Evolutionary conservation across 805 yeast genomes (phyloP).

Genomic region (Komagataella pseudopastoris): DNA sequence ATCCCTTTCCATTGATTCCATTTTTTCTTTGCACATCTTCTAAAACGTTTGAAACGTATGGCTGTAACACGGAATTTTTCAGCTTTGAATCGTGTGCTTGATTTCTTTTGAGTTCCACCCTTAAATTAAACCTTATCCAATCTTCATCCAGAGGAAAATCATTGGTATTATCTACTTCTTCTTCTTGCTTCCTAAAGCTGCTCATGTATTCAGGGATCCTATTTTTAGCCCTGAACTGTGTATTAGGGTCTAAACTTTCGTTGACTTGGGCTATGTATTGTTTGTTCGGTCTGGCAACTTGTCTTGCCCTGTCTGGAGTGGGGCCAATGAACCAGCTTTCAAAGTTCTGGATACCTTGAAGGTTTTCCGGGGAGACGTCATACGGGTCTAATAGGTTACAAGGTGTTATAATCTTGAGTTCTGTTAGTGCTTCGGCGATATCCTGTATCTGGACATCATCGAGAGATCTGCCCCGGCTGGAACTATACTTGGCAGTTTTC

Average conservation of each 20-base stretch:
- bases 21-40: conserved; percentile 7
- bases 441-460: conserved; percentile 45
- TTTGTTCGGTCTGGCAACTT: conserved; percentile 17
- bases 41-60: conserved; percentile 9
- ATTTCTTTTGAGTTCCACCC: conserved; percentile 13
- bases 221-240: background rate
- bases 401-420: conserved; percentile 50
- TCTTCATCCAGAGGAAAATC: conserved; percentile 13
- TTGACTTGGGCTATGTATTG: background rate
- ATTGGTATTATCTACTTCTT: conserved; percentile 2
- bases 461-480: conserved; percentile 24
- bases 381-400: conserved; percentile 37
- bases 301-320: conserved; percentile 28
- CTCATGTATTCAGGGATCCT: background rate
- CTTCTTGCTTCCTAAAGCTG: conserved; percentile 1
- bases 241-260: background rate
- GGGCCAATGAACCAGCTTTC: conserved; percentile 43
- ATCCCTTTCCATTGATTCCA: background rate
- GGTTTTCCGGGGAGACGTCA: conserved; percentile 31
- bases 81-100: conserved; percentile 9
- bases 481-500: conserved; percentile 36
- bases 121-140: conserved; percentile 17
- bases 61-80: conserved; percentile 12
- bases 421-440: conserved; percentile 54
- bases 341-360: conserved; percentile 34